Base-by-base conservation (phyloP, 2,329 filamentous ascomycete genomes). In the Stachybotrys chlorohalonatus region DNA sequence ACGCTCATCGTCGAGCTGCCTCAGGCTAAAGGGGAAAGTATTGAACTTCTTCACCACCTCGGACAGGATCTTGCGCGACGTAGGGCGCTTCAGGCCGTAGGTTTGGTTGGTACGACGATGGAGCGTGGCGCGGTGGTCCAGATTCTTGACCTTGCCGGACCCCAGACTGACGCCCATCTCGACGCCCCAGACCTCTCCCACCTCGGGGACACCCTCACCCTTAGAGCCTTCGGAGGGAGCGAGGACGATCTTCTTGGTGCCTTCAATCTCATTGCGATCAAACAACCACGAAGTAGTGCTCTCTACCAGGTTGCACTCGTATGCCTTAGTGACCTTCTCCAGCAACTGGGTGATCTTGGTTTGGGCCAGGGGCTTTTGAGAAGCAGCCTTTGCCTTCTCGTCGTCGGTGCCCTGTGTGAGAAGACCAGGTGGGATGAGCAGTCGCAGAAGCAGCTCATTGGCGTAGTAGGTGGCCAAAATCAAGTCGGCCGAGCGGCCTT, bases 201-300 rank as follows among this genome's bases (percentile, higher is more conserved):
- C 76, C 67, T 95, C 93, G 55, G 94, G 89, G 55, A 84, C 73
- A 67, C 94, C 94, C 58, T 99, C 94, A 55, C 93, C 93, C 78
- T 91, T 95, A 68, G 88, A 85, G 61, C 90, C 90, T 66, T 96
- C 91, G 52, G 85, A 83, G 39, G 91, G 89, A 30, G 90, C 82
- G 55, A 99, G 79, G 62, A 99, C 94, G 68, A 99, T 96, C 84
- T 96, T 97, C 86, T 96, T 96, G 80, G 87, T 71, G 66, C 89
- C 89, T 78, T 99, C 94, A 60, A 99, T 97, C 74, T 99, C 94
- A 74, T 97, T 96, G 71, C 89, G 89, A 68, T 90, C 91, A 70
- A 99, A 97, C 57, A 90, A 76, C 92, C 94, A 99, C 68, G 90
- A 95, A 48, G 94, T 99, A 59, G 94, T 99, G 81, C 92, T 95